Evolutionary conservation across 2,329 filamentous ascomycete species (phyloP), one percentile per base, ranked within the genome.

Genomic region (Colletotrichum truncatum): DNA sequence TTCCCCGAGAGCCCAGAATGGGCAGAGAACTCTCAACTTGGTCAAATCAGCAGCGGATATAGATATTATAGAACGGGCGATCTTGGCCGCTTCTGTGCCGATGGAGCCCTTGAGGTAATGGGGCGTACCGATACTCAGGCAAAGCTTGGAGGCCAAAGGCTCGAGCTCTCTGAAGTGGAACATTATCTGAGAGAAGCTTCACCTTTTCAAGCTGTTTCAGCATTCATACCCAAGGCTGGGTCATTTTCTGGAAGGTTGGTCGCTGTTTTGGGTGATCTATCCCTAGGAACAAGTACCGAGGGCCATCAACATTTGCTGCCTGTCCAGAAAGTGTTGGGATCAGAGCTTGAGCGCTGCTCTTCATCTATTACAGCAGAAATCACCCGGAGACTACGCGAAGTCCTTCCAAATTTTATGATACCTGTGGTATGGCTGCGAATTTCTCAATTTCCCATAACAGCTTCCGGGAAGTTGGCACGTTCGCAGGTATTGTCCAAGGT

Each of bases 91-190:
- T 26, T 25, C 39, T 32, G 34, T 2, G 38, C 45, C 4, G 30
- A 60, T n/a, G 25, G 61, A 26, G 32, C 28, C 2, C 32, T 64
- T 4, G 7, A 59, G 9, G 18, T 59, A 18, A 18, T 54, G 16
- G 84, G 85, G 11, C 77, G 84, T 32, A 83, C 82, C 66, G 84
- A 87, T 69, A 78, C 77, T 1, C 84, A 87, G 70, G 78, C 86
- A 34, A 87, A 87, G 70, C 70, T 87, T n/a, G 77, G 80, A 25
- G 87, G 87, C 45, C 85, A 80, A 60, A 70, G 83, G 60, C 75
- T 84, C 62, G 87, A 82, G 73, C 74, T 82, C 5, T 18, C 21
- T 11, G 66, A 67, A 36, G 49, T 64, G 4, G 54, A 64, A 32
- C 12, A 52, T 53, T 25, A 53, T 4, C 5, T 63, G n/a, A n/a